Conservation (phyloP, 495 filamentous ascomycete genomes). For the Aspergillus steynii region DNA sequence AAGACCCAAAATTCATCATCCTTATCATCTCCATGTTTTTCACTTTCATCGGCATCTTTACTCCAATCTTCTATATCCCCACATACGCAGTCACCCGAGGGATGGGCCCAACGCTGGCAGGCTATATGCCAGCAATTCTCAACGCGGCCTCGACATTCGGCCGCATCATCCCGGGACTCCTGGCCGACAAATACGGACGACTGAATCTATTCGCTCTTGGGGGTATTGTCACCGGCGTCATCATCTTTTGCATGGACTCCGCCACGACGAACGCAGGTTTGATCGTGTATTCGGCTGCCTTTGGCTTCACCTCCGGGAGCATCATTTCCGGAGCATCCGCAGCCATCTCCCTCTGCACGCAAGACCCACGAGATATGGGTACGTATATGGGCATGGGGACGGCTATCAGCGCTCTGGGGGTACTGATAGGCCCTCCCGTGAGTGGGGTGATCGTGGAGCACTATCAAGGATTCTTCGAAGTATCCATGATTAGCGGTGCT, state of each 20-base stretch:
- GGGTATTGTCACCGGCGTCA: constrained; percentile 16
- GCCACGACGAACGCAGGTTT: constrained; percentile 46
- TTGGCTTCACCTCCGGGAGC: constrained; percentile 58
- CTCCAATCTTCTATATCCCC: constrained; percentile 29
- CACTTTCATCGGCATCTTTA: constrained; percentile 22
- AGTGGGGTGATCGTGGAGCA: constrained; percentile 16
- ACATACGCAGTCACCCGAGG: constrained; percentile 23
- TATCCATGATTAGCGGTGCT: too few relatives aligned
- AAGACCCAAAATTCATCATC: constrained; percentile 14
- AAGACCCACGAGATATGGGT: constrained; percentile 47
- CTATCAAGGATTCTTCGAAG: too few relatives aligned
- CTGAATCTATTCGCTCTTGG: constrained; percentile 23
- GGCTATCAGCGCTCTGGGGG: constrained; percentile 19
- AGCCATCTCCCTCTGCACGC: constrained; percentile 15
- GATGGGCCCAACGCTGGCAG: constrained; percentile 23
- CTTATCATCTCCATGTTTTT: constrained; percentile 24
- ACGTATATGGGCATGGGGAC: constrained; percentile 40
- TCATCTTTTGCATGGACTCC: constrained; percentile 45
- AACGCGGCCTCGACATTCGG: constrained; percentile 32
- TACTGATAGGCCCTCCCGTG: constrained; percentile 30
- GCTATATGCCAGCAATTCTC: constrained; percentile 26
- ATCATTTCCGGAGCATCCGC: constrained; percentile 47
- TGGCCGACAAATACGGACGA: constrained; percentile 29
- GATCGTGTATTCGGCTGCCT: constrained; percentile 53
- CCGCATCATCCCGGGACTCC: constrained; percentile 23